These are phyloP conservation scores for Scleroderma bovista DNA, from an alignment of 768 basidiomycete genomes.

Conservation along the genomic window DNA sequence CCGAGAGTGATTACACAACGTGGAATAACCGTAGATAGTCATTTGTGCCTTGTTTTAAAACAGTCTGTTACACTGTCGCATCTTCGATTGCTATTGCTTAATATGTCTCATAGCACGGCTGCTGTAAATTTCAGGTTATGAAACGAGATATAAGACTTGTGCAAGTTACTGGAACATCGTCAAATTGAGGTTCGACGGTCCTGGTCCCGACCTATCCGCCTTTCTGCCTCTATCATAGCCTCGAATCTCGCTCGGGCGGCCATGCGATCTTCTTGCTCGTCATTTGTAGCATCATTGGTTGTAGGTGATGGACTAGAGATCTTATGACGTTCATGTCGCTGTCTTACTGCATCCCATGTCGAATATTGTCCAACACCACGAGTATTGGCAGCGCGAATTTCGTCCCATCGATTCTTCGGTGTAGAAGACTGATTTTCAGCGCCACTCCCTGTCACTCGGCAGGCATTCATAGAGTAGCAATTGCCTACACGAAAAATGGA, in stretches of 20 bases:
- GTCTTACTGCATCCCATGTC: constrained; percentile 65
- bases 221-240: constrained; percentile 53
- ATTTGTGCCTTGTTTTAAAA: background rate
- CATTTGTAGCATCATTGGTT: constrained; percentile 2
- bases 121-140: constrained; percentile 16
- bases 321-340: constrained; percentile 41
- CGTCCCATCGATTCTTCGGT: constrained; percentile 51
- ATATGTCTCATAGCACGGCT: background rate
- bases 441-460: background rate
- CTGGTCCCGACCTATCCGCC: constrained; percentile 31
- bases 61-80: too few relatives aligned
- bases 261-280: constrained; percentile 30
- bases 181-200: constrained; percentile 7
- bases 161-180: background rate
- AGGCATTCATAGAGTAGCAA: background rate
- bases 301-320: constrained; percentile 11
- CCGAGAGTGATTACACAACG: background rate
- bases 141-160: constrained; percentile 5
- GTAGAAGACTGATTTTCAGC: background rate
- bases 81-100: background rate
- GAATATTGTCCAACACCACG: constrained; percentile 38
- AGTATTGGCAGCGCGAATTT: constrained; percentile 54
- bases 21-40: background rate
- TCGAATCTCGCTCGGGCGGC: constrained; percentile 54
- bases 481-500: background rate